A percentile compares a stretch with the other conserved stretches of the same genome.
These are phyloP conservation scores for Venturia pyrina DNA, from an alignment of 2,329 filamentous ascomycete species.

Conservation along the genomic window DNA sequence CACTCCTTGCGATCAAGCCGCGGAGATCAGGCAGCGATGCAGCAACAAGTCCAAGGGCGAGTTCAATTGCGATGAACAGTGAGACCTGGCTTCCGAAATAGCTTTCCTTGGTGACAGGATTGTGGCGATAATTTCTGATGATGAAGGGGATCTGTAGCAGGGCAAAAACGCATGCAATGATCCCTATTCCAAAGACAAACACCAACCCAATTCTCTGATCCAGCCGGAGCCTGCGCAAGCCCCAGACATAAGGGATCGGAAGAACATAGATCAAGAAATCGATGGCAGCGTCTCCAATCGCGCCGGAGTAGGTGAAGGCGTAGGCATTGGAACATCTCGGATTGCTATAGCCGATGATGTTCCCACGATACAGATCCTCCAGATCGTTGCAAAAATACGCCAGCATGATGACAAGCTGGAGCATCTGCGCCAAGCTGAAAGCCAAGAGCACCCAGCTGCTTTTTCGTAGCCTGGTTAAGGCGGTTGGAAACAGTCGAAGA, in stretches of 20 bases:
- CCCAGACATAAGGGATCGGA: conserved; percentile 12
- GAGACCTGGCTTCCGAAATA: conserved; percentile 11
- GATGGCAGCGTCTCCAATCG: conserved; percentile 11
- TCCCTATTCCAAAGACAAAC: conserved; percentile 11
- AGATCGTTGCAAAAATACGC: conserved; percentile 11
- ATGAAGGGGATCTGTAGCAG: conserved; percentile 12
- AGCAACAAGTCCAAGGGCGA: conserved; percentile 8
- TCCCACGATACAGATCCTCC: conserved; percentile 5
- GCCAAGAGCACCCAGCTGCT: conserved; percentile 3
- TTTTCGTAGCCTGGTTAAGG: conserved; percentile 2
- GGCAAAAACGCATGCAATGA: conserved; percentile 11
- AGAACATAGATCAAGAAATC: conserved; percentile 10
- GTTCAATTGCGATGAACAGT: conserved; percentile 11
- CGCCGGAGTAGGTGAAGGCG: conserved; percentile 12
- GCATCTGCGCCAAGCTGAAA: conserved; percentile 8
- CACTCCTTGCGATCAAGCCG: conserved; percentile 10
- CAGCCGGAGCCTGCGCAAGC: conserved; percentile 1
- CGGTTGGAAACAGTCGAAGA: conserved; percentile 9
- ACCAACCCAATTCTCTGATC: conserved; percentile 9
- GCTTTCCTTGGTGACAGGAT: not conserved
- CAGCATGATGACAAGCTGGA: conserved; percentile 8
- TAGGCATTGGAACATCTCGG: conserved; percentile 7
- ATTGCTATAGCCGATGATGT: conserved; percentile 7
- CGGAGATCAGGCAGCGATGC: conserved; percentile 10
- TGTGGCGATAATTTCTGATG: conserved; percentile 11